Evolutionary conservation across 441 rosid genomes (phyloP).

Genomic region (Viola pubescens): DNA sequence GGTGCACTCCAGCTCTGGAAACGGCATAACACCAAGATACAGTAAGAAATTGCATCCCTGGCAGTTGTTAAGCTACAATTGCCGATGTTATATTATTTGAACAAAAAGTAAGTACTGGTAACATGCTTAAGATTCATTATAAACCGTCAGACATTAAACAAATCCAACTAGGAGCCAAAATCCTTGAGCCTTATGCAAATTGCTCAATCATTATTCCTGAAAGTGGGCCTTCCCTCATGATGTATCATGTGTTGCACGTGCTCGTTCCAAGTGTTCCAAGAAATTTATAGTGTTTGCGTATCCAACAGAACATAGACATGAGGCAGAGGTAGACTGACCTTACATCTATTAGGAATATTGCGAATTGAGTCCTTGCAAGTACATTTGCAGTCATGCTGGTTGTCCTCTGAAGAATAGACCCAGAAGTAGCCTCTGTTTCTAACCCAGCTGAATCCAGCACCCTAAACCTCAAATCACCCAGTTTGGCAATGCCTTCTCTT

Average conservation of each 20-base stretch:
- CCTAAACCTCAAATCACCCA: conserved; percentile 70
- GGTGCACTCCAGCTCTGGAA: conserved; percentile 75
- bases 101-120: not conserved
- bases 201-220: too few relatives aligned
- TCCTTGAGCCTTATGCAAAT: too few relatives aligned
- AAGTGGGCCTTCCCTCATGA: too few relatives aligned
- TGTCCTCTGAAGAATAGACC: conserved; percentile 82
- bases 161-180: too few relatives aligned
- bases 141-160: not conserved
- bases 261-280: too few relatives aligned
- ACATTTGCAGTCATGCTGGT: conserved; percentile 75
- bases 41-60: not conserved
- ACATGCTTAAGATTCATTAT: not conserved
- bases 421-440: conserved; percentile 80
- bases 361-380: conserved; percentile 72
- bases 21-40: conserved; percentile 17
- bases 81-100: not conserved
- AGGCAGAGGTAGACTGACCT: conserved; percentile 38
- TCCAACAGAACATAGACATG: not conserved
- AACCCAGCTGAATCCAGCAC: conserved; percentile 94
- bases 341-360: conserved; percentile 61
- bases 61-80: not conserved
- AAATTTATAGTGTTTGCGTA: too few relatives aligned
- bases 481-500: conserved; percentile 84
- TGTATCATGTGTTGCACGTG: too few relatives aligned